Percentiles rank a stretch among this genome's conserved stretches.
phyloP scores from a whole-genome alignment of 2,329 filamentous ascomycete species.

The Coniochaeta sp. region DNA sequence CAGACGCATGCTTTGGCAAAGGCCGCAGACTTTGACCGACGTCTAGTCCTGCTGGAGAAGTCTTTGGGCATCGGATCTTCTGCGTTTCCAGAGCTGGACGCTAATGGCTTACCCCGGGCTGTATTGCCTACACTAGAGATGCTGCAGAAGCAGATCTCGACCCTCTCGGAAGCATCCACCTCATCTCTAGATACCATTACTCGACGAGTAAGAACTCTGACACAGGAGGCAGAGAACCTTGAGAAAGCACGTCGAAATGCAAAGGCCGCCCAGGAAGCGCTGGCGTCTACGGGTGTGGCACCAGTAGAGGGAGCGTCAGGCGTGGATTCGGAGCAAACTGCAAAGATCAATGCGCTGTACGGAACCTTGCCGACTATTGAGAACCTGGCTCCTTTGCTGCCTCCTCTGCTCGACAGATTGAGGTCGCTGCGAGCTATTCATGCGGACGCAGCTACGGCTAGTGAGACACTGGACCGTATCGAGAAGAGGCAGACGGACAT shows the following conservation, averaged over 20 bases:
- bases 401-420: conserved; percentile 76
- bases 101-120: conserved; percentile 52
- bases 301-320: conserved; percentile 23
- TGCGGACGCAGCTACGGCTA: conserved; percentile 75
- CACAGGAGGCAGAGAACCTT: conserved; percentile 64
- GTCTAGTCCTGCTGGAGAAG: conserved; percentile 72
- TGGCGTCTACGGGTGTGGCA: conserved; percentile 37
- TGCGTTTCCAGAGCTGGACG: conserved; percentile 53
- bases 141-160: conserved; percentile 72
- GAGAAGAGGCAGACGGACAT: conserved; percentile 77
- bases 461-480: conserved; percentile 66
- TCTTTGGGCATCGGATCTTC: conserved; percentile 71
- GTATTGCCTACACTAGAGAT: conserved; percentile 76
- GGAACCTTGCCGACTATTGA: conserved; percentile 84
- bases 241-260: conserved; percentile 57
- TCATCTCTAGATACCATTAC: conserved; percentile 66
- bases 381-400: conserved; percentile 74
- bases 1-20: conserved; percentile 67
- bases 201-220: conserved; percentile 61
- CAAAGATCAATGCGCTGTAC: conserved; percentile 89
- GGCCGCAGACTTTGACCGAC: conserved; percentile 79
- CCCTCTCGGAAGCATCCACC: conserved; percentile 65
- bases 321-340: conserved; percentile 61
- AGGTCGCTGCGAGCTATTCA: conserved; percentile 80
- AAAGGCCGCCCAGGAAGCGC: conserved; percentile 52